Base-by-base conservation (phyloP, 768 basidiomycete species). In the Mycena floridula region DNA sequence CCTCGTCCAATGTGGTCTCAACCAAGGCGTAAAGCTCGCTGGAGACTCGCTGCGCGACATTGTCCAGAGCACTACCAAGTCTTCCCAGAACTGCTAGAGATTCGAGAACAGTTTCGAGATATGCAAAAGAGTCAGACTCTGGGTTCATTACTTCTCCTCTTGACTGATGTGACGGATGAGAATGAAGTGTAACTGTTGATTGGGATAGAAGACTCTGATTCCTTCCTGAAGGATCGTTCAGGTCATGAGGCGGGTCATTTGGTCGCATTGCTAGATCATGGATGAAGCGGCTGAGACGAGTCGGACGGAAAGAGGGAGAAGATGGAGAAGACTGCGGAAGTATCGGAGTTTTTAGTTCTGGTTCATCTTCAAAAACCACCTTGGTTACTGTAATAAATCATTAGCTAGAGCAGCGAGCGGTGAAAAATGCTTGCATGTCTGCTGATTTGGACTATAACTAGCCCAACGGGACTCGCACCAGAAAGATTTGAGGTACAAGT, bases 391-490 rank as follows among this genome's bases (percentile, higher is more conserved):
- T n/a, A n/a, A 38, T n/a, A 30, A 25, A 25, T 27, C 25, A 43
- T 20, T 36, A 27, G 20, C 12, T 30, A 30, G 11, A n/a, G n/a
- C n/a, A n/a, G n/a, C n/a, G 12, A 16, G 32, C 8, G 38, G 21
- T 37, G 45, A 47, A 26, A 37, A 5, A 13, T 67, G n/a, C 89
- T 65, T 55, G 94, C 94, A 74, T 9, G 65, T 63, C 44, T 80
- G 76, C 59, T 97, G 96, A 43, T 85, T 85, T 0, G 85, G 81
- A 9, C 74, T 66, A 59, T 96, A 97, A 1, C 87, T 65, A 15
- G 80, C 72, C 96, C 96, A 99, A 24, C 95, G 81, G 5, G 82
- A 77, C 53, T 98, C 95, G 58, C 90, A 93, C 82, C 93, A 96
- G 61, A 92, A 95, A 1, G 87, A 89, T 57, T 95, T 96, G 48